Conservation (phyloP, 495 filamentous ascomycete species). For the Niebla homalea region DNA sequence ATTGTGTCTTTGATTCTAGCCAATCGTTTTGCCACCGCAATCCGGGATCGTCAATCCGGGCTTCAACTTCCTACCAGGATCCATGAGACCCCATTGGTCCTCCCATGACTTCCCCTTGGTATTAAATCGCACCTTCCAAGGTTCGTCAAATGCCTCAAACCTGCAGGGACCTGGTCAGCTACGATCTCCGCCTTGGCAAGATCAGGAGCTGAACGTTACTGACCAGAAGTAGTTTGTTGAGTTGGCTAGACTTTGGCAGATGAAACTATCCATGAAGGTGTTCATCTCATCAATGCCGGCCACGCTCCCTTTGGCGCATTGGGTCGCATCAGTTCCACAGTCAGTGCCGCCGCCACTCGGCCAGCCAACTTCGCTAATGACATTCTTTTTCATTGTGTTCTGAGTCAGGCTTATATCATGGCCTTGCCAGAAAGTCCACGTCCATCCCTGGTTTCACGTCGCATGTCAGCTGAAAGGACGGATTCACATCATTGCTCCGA, state of each 20-base stretch:
- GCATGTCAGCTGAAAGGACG: too few species aligned
- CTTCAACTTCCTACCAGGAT: slow-evolving; percentile 76
- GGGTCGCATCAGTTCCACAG: slow-evolving; percentile 50
- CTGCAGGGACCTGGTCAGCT: slow-evolving; percentile 21
- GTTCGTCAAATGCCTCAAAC: slow-evolving; percentile 91
- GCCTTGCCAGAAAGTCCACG: slow-evolving; percentile 61
- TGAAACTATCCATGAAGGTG: slow-evolving; percentile 68
- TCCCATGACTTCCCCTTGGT: slow-evolving; percentile 66
- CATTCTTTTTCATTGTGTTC: slow-evolving; percentile 43
- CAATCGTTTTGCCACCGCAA: slow-evolving; percentile 63
- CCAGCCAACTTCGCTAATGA: slow-evolving; percentile 91
- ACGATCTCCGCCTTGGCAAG: neutral
- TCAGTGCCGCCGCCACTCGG: slow-evolving; percentile 71
- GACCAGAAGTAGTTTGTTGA: slow-evolving; percentile 90
- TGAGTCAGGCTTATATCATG: slow-evolving; percentile 47
- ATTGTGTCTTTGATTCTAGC: neutral
- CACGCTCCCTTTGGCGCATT: slow-evolving; percentile 44
- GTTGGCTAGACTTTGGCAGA: slow-evolving; percentile 66
- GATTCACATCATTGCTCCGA: too few species aligned
- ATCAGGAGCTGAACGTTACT: slow-evolving; percentile 12
- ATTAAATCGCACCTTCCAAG: slow-evolving; percentile 71
- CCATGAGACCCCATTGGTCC: slow-evolving; percentile 91
- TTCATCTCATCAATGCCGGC: slow-evolving; percentile 81
- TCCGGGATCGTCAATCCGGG: slow-evolving; percentile 73
- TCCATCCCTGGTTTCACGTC: slow-evolving; percentile 42